These are phyloP conservation scores for Fibroporia radiculosa DNA, from an alignment of 768 basidiomycete genomes.

Conservation along the genomic window DNA sequence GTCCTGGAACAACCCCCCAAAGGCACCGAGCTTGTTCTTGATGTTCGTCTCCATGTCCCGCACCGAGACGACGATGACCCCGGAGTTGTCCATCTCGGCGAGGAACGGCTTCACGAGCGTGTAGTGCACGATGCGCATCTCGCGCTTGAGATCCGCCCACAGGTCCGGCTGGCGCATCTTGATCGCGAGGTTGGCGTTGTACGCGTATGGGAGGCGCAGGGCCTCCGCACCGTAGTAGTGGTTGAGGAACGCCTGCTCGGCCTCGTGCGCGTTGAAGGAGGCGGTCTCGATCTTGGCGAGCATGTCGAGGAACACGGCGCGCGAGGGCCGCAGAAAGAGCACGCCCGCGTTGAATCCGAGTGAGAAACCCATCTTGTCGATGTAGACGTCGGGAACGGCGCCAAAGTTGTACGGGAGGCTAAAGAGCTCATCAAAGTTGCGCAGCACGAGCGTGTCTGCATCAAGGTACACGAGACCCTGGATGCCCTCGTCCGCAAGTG, in stretches of 20 bases:
- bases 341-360: conserved; percentile 31
- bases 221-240: conserved; percentile 27
- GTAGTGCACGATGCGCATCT: conserved; percentile 28
- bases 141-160: conserved; percentile 23
- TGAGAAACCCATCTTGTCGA: conserved; percentile 19
- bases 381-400: conserved; percentile 26
- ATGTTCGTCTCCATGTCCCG: conserved; percentile 14
- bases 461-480: conserved; percentile 26
- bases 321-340: conserved; percentile 25
- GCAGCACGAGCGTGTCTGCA: conserved; percentile 26
- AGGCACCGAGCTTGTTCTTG: conserved; percentile 7
- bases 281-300: conserved; percentile 31
- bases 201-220: conserved; percentile 26
- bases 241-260: conserved; percentile 38
- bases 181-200: conserved; percentile 31
- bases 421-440: conserved; percentile 28
- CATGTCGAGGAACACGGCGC: conserved; percentile 22
- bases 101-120: conserved; percentile 24
- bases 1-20: conserved; percentile 11
- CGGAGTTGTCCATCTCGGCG: conserved; percentile 8
- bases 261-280: conserved; percentile 28
- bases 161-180: conserved; percentile 23
- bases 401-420: conserved; percentile 26
- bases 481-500: conserved; percentile 24
- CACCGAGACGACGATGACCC: conserved; percentile 15